Conservation (phyloP, 139 green algal genomes). For the Coelastrella sp. region DNA sequence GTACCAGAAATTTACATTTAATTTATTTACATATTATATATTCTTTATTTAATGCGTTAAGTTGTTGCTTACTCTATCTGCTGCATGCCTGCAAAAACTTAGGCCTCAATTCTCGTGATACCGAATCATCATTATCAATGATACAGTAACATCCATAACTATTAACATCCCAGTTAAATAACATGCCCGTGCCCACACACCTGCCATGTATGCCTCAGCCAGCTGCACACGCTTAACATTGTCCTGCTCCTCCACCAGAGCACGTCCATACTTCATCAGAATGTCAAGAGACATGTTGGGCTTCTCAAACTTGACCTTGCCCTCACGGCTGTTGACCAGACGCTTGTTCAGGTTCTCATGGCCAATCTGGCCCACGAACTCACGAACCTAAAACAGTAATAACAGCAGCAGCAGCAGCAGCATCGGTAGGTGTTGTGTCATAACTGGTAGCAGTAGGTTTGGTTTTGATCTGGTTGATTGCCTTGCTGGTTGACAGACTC, state of each 20-base stretch:
- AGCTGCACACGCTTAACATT: conserved; percentile 99
- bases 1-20: no score
- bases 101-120: no score
- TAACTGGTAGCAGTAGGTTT: neutral
- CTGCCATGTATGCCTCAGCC: conserved; percentile 92
- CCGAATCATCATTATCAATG: no score
- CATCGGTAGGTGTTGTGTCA: neutral
- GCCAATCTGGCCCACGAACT: conserved; percentile 86
- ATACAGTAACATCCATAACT: no score
- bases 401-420: neutral
- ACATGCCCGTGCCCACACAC: conserved; percentile 55
- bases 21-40: no score
- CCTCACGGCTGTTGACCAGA: conserved; percentile 92
- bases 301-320: conserved; percentile 88
- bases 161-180: neutral
- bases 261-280: conserved; percentile 91
- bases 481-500: neutral
- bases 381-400: conserved; percentile 61
- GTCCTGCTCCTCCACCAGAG: conserved; percentile 97
- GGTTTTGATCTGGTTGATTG: neutral
- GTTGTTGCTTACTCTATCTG: no score
- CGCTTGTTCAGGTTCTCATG: conserved; percentile 91
- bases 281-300: conserved; percentile 86
- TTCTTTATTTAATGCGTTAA: no score
- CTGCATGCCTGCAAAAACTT: no score